Base-by-base conservation (phyloP, 2,329 filamentous ascomycete species). In the Colletotrichum sp. region DNA sequence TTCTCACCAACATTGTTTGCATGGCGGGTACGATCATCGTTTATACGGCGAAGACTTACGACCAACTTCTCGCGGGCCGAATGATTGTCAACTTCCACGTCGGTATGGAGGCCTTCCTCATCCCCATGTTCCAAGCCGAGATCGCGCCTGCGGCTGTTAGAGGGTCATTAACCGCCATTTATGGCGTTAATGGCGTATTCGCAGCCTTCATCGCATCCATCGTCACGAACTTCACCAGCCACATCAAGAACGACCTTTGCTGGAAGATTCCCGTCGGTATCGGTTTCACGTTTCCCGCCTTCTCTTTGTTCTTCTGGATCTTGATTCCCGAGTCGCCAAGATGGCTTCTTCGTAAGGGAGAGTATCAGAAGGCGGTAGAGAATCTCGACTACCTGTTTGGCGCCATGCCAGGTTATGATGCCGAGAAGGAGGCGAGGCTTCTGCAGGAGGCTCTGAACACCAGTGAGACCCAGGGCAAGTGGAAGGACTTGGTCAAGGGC, bases 321-420 rank as follows among this genome's bases (percentile, higher is more conserved):
- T 32, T 78, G 7, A 77, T 80, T 6, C 81, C 81, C 28, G 80
- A 82, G 70, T 81, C 80, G 1, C 81, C 81, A 1, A 79, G 81
- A 13, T 82, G 81, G 81, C 76, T 82, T n/a, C 73, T 82, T 26
- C 67, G 75, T 13, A 68, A 78, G n/a, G 79, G 79, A 12, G 57
- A 75, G 16, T 57, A 72, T 6, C 77, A 78, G 14, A 60, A 78
- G 55, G 78, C 78, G 1, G 72, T 74, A 2, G 60, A 74, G 16
- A 78, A 71, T 6, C 7, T 80, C 2, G 65, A 76, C 16, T 80
- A 79, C 14, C 30, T 79, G 8, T 77, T 77, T 21, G 72, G 77
- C 1, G 74, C 74, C 6, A 70, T 74, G 32, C 68, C 72, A 2
- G 77, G 75, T 5, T 79, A 77, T 14, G 64, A 74, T 9, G 75